phyloP scores from a whole-genome alignment of 306 rosid genomes.

The Trichosanthes cucumerina region DNA sequence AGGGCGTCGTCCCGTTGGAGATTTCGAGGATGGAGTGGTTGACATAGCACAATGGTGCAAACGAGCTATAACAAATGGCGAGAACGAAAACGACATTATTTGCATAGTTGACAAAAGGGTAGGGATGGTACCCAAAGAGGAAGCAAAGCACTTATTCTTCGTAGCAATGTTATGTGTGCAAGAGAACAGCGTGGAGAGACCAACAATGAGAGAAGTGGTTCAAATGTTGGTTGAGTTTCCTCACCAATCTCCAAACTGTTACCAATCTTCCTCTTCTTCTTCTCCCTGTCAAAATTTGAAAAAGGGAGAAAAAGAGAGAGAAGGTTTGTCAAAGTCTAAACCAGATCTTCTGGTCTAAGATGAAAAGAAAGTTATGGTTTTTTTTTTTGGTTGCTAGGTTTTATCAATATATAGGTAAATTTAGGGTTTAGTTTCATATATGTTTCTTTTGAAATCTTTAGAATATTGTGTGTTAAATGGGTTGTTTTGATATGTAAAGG shows the following conservation, averaged over 20 bases:
- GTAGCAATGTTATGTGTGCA: slow-evolving; percentile 53
- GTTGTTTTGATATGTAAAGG: slow-evolving; percentile 7
- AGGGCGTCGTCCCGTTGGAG: slow-evolving; percentile 63
- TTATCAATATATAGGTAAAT: background rate
- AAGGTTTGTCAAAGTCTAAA: background rate
- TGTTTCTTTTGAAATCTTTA: background rate
- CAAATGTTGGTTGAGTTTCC: slow-evolving; percentile 77
- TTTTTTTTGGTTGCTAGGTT: background rate
- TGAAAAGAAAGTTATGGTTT: background rate
- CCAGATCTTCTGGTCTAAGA: background rate
- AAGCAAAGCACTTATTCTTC: slow-evolving; percentile 69
- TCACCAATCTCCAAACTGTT: slow-evolving; percentile 7
- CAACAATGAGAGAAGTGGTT: slow-evolving; percentile 87
- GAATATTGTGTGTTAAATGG: slow-evolving; percentile 2
- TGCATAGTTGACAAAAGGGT: slow-evolving; percentile 41
- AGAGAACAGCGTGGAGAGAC: slow-evolving; percentile 69
- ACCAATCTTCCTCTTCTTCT: slow-evolving; percentile 34
- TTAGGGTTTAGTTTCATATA: background rate
- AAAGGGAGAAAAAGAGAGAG: slow-evolving; percentile 3
- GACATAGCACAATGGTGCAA: slow-evolving; percentile 80
- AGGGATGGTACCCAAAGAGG: slow-evolving; percentile 35
- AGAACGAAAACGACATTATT: slow-evolving; percentile 26
- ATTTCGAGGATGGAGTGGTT: slow-evolving; percentile 49
- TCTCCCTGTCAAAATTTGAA: slow-evolving; percentile 11
- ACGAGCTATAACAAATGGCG: slow-evolving; percentile 28